Base-by-base conservation (phyloP, 768 basidiomycete species). In the Peribolospora baueri region DNA sequence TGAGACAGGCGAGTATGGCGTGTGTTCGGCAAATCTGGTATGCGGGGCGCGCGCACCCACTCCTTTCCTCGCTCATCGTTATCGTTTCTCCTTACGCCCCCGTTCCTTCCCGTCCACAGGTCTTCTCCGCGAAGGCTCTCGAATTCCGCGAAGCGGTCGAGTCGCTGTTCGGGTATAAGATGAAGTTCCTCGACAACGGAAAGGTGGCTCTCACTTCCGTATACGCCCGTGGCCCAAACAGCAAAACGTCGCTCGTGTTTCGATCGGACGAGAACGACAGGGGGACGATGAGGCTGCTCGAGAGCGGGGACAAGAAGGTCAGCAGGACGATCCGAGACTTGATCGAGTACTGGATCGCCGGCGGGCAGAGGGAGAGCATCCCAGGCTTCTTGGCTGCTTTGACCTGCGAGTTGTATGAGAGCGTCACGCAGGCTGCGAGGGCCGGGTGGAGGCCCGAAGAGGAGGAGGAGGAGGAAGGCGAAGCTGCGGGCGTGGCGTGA, bases 91-190 rank as follows among this genome's bases (percentile, higher is more conserved):
- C 37, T 59, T 36, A 42, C n/a, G 53, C 43, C 3, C 10, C 36
- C 4, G 0, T 7, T 8, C 13, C 11, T 14, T 3, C 8, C 41
- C 3, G 5, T 54, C 49, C 7, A 1, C 64, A 87, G 82, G 77
- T 90, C 4, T 93, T 85, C 68, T 70, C 74, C 0, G 76, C 78
- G 42, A 95, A 93, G 66, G 79, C 80, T 7, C 76, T 81, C 56
- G 88, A 95, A 63, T 91, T 97, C 71, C 77, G 84, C 45, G 84
- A 90, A 64, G 80, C 87, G 5, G 82, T 95, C 57, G 79, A 81
- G 4, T 79, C 82, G 0, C 81, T 97, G 51, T 75, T 95, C 0
- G 91, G 90, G 5, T 79, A 87, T 64, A 86, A 91, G 62, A 75
- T 95, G 51, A 80, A 81, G 1, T 93, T 95, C 65, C 84, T 84